Base-by-base conservation (phyloP, 495 filamentous ascomycete species). In the Cercophora samala region DNA sequence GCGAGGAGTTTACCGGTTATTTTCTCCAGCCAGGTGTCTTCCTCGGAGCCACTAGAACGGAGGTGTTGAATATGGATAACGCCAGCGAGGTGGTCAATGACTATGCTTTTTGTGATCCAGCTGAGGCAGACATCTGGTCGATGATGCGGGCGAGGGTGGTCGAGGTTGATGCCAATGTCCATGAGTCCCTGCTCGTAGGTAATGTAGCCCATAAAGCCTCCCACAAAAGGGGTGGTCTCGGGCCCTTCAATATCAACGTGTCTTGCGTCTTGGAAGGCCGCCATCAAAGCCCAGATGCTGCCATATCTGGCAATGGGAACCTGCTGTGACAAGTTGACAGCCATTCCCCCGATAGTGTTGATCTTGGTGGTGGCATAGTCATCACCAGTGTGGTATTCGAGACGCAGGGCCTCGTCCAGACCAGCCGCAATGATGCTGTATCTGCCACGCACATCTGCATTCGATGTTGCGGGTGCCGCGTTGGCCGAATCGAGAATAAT, bases 121-220 rank as follows among this genome's bases (percentile, higher is more conserved):
- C 86, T 80, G 23, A 97, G 84, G 72, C 85, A 90, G 51, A 93
- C 80, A 76, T 97, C 94, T 0, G 92, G 88, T 0, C 83, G 81
- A 63, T 80, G 71, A n/a, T 83, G 80, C n/a, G 42, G 53, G n/a
- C 66, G 73, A 25, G 68, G 69, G n/a, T 72, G 68, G 18, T 65
- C 62, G 21, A 63, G 72, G 0, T 73, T 63, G 23, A 91, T 78
- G 37, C 77, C 80, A 29, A 92, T 87, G 3, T 83, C 82, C 24
- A 83, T 74, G 0, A 97, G 80, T 0, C 93, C 92, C 60, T 93
- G 83, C 73, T 99, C 94, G 68, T 97, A 97, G 1, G 91, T 92
- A 58, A 93, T 89, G 72, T 90, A 97, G 0, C 95, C 95, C 76
- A 97, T 85, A 60, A 97, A 88, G 0, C 94, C 94, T 55, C 93